Base-by-base conservation (phyloP, 257 asterid genomes). In the Gentiana dahurica region DNA sequence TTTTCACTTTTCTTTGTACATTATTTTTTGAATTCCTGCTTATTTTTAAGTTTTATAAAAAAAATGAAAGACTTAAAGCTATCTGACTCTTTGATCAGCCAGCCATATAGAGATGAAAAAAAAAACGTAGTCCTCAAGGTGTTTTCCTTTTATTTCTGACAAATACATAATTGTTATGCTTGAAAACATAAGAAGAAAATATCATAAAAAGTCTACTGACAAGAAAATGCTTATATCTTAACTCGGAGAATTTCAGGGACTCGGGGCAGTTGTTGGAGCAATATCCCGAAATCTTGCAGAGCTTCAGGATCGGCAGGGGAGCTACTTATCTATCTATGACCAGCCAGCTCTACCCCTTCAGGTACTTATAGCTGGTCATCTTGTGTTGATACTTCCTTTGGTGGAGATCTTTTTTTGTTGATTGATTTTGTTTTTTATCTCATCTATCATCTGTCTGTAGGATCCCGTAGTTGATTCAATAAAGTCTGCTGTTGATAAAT, bases 201-300 rank as follows among this genome's bases (percentile, higher is more conserved):
- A 15, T 12, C 49, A 39, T 33, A 6, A 36, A 54, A 32, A 10
- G 3, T 38, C n/a, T 15, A 32, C 48, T 41, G 9, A 41, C 46
- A 41, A 5, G 35, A 3, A 53, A 10, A 34, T 5, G 33, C 52
- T 4, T 50, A 41, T 54, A 39, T 43, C 65, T 73, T 49, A 69
- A 46, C 24, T 60, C 51, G 58, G 59, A 64, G 59, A 61, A 51
- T 66, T 67, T 36, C 79, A 92, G 99, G 99, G 99, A 12, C 65
- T 92, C 57, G 99, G 99, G 58, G 99, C 99, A 60, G 99, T 92
- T 57, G 88, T 92, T 64, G 99, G 99, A 71, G 97, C 99, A 66
- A 82, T 92, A 74, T 85, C 99, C 47, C 94, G 97, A 54, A 92
- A 92, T 71, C 94, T 92, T 69, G 90, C 82, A 9, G 95, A 92